phyloP scores from a whole-genome alignment of 192 early-diverging fungal species.

The Podila minutissima region DNA sequence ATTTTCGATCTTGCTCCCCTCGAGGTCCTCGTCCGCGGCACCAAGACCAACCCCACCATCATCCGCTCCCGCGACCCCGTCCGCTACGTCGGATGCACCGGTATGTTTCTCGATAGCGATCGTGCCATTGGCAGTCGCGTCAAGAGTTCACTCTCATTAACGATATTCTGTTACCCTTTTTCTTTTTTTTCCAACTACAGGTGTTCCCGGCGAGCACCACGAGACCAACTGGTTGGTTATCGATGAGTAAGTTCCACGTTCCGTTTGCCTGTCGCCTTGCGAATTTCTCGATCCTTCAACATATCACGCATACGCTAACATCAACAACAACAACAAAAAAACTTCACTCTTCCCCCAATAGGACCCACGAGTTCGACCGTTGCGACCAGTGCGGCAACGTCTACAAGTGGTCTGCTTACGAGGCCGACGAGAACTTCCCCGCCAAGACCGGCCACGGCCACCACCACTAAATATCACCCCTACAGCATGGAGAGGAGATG shows the following conservation, averaged over 20 bases:
- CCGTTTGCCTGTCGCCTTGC: neutral
- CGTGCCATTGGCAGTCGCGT: neutral
- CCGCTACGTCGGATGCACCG: conserved; percentile 93
- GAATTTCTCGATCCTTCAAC: neutral
- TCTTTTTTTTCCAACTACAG: conserved; percentile 42
- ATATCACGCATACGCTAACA: neutral
- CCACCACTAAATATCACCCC: conserved; percentile 2
- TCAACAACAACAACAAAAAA: too few relatives aligned
- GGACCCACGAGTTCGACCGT: conserved; percentile 80
- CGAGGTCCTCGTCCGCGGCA: conserved; percentile 76
- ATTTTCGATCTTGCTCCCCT: conserved; percentile 91
- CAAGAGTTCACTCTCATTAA: neutral
- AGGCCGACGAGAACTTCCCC: conserved; percentile 28
- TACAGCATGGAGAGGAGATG: neutral
- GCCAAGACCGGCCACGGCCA: conserved; percentile 45
- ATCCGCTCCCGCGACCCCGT: conserved; percentile 82
- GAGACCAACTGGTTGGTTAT: conserved; percentile 92
- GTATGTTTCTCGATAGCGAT: conserved; percentile 58
- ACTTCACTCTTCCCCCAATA: neutral
- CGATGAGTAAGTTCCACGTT: conserved; percentile 56
- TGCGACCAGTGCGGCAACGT: conserved; percentile 93
- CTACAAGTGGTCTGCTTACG: conserved; percentile 53
- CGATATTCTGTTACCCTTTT: neutral
- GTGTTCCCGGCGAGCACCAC: conserved; percentile 94
- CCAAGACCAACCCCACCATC: conserved; percentile 86